Conservation (phyloP, 2,329 filamentous ascomycete species). For the Alternaria sp. region DNA sequence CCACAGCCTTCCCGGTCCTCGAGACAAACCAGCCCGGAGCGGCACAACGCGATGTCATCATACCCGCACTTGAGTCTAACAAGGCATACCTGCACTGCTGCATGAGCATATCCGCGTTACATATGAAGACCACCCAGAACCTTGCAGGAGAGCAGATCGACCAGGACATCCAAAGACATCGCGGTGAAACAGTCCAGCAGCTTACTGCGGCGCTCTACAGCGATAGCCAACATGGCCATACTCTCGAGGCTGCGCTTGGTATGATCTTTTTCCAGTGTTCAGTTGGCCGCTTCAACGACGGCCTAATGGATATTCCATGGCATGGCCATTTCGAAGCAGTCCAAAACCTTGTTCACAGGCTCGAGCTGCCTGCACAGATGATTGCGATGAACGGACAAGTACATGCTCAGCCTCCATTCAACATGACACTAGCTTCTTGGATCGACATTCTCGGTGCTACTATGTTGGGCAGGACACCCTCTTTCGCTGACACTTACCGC, state of each 20-base stretch:
- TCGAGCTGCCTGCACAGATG: constrained; percentile 78
- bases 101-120: constrained; percentile 89
- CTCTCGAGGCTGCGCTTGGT: constrained; percentile 89
- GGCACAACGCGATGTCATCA: constrained; percentile 80
- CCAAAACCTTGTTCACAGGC: constrained; percentile 82
- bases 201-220: constrained; percentile 82
- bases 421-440: constrained; percentile 94
- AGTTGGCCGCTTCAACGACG: constrained; percentile 85
- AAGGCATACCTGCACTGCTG: constrained; percentile 95
- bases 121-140: constrained; percentile 81
- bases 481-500: constrained; percentile 93
- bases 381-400: constrained; percentile 65
- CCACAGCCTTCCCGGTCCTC: constrained; percentile 89
- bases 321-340: constrained; percentile 96
- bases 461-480: constrained; percentile 85
- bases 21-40: constrained; percentile 89
- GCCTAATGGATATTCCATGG: constrained; percentile 92
- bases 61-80: constrained; percentile 89
- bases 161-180: constrained; percentile 89
- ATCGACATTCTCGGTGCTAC: constrained; percentile 96
- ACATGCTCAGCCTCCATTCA: constrained; percentile 80
- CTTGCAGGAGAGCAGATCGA: constrained; percentile 78
- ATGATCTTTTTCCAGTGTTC: constrained; percentile 98
- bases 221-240: constrained; percentile 85
- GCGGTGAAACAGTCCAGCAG: constrained; percentile 85